Percentiles rank a stretch among this genome's conserved stretches.
phyloP scores from a whole-genome alignment of 176 grass and related monocot species.

The Puccinellia tenuiflora region DNA sequence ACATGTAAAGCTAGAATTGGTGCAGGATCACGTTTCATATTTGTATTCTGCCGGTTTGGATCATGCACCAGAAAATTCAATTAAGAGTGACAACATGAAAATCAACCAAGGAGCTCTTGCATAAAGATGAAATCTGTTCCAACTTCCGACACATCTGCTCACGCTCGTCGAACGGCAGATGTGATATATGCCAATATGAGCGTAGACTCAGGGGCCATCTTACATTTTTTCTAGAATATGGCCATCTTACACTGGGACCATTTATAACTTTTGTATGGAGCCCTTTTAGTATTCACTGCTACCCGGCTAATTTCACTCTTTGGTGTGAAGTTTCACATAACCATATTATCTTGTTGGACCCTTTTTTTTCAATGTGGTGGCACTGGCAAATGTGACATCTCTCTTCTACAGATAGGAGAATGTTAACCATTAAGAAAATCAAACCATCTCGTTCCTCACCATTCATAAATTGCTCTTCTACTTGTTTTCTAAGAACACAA shows the following conservation, averaged over 20 bases:
- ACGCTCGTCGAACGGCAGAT: neutral
- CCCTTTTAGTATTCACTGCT: neutral
- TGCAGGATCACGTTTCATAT: slow-evolving; percentile 19
- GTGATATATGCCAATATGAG: neutral
- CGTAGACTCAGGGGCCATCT: neutral
- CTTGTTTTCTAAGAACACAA: neutral
- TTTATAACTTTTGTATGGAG: neutral
- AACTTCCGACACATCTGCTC: neutral
- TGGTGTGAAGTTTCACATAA: neutral
- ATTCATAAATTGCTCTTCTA: neutral
- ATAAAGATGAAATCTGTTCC: neutral
- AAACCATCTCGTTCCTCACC: neutral
- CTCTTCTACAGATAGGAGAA: neutral
- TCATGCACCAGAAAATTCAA: slow-evolving; percentile 2
- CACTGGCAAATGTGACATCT: neutral
- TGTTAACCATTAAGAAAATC: neutral
- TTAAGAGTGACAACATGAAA: slow-evolving; percentile 20
- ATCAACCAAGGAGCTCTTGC: neutral
- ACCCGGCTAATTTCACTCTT: neutral
- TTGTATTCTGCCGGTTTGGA: neutral
- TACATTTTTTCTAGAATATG: no score
- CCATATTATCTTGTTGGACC: neutral
- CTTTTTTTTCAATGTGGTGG: neutral
- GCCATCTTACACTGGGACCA: neutral
- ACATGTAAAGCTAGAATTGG: slow-evolving; percentile 22